phyloP scores from a whole-genome alignment of 2,329 filamentous ascomycete species.

The Diaporthe citriasiana region DNA sequence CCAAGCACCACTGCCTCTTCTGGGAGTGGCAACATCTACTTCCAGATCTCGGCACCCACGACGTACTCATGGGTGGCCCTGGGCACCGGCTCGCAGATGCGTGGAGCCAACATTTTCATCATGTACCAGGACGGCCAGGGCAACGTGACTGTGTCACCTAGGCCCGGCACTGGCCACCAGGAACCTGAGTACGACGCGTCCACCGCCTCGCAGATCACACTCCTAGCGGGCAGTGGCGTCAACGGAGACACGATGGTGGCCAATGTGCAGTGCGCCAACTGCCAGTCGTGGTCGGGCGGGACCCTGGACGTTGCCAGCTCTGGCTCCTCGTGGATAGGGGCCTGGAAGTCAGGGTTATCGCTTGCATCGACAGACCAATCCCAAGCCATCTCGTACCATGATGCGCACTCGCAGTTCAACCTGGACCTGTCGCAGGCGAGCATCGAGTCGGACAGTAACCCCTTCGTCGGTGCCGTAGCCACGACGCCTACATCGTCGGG shows the following conservation, averaged over 20 bases:
- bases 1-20: slow-evolving; percentile 63
- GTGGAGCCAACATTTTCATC: slow-evolving; percentile 72
- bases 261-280: slow-evolving; percentile 70
- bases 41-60: slow-evolving; percentile 70
- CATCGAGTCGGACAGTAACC: slow-evolving; percentile 64
- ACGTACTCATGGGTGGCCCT: slow-evolving; percentile 70
- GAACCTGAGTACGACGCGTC: slow-evolving; percentile 62
- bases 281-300: slow-evolving; percentile 61
- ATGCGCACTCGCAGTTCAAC: slow-evolving; percentile 57
- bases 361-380: slow-evolving; percentile 59
- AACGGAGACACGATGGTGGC: slow-evolving; percentile 67
- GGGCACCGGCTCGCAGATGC: slow-evolving; percentile 69
- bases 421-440: slow-evolving; percentile 65
- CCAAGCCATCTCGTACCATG: slow-evolving; percentile 62
- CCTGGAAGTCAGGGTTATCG: slow-evolving; percentile 64
- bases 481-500: slow-evolving; percentile 31
- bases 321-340: slow-evolving; percentile 65
- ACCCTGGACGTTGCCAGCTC: slow-evolving; percentile 58
- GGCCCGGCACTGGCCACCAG: slow-evolving; percentile 61
- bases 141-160: slow-evolving; percentile 74
- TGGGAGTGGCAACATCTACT: slow-evolving; percentile 69
- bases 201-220: slow-evolving; percentile 58
- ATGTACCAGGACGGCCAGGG: slow-evolving; percentile 70
- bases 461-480: slow-evolving; percentile 56
- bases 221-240: slow-evolving; percentile 73